Conservation (phyloP, 192 early-diverging fungal species). For the Coemansia asiatica region DNA sequence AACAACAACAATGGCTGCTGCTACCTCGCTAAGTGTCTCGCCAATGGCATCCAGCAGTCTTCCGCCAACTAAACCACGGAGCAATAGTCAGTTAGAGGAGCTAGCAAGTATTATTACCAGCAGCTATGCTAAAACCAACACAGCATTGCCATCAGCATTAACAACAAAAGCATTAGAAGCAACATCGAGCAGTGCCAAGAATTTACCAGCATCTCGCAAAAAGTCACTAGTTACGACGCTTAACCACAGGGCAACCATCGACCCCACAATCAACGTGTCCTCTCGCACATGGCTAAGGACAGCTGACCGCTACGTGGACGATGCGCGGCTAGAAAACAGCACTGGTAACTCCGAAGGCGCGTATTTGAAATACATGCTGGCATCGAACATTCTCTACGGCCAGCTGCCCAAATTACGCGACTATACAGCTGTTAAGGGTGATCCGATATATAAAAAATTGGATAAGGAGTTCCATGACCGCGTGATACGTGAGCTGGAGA, state of each 20-base stretch:
- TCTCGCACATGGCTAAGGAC: slow-evolving; percentile 26
- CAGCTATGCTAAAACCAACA: background rate
- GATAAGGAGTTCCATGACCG: slow-evolving; percentile 34
- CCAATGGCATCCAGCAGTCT: background rate
- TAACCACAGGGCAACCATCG: slow-evolving; percentile 31
- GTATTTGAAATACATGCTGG: slow-evolving; percentile 42
- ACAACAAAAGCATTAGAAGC: background rate
- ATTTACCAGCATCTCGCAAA: background rate
- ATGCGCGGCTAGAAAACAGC: slow-evolving; percentile 17
- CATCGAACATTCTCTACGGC: slow-evolving; percentile 55
- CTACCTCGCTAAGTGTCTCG: slow-evolving; percentile 1
- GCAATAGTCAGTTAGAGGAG: slow-evolving; percentile 5
- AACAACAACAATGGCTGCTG: background rate
- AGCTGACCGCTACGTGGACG: slow-evolving; percentile 32
- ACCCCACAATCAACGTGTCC: slow-evolving; percentile 21
- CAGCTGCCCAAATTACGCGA: slow-evolving; percentile 49
- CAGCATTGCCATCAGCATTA: too few species aligned
- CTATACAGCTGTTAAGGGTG: slow-evolving; percentile 42
- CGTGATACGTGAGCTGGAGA: slow-evolving; percentile 29
- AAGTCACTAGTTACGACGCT: slow-evolving; percentile 25
- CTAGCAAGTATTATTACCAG: slow-evolving; percentile 1
- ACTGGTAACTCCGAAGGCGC: slow-evolving; percentile 37
- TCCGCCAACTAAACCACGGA: slow-evolving; percentile 2
- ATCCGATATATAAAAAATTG: slow-evolving; percentile 50
- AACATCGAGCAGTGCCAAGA: background rate